These are phyloP conservation scores for Cymbomonas tetramitiformis DNA, from an alignment of 139 green algal species.

Conservation along the genomic window DNA sequence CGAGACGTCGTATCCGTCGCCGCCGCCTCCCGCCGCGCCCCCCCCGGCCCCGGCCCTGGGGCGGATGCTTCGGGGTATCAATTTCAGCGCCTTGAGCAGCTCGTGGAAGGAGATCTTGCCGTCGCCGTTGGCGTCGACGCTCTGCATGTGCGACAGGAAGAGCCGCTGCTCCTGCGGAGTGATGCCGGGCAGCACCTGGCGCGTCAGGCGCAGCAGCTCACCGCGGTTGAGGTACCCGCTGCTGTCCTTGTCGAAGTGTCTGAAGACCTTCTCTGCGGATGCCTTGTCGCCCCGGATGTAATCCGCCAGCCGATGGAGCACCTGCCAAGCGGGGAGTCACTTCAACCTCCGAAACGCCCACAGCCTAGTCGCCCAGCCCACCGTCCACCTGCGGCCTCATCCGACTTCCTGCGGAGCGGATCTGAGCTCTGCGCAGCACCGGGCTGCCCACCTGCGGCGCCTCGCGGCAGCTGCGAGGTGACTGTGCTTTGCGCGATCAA, in stretches of 20 bases:
- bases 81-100: constrained; percentile 13
- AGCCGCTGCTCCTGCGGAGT: constrained; percentile 14
- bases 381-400: too few species aligned
- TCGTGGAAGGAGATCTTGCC: constrained; percentile 26
- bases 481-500: background rate
- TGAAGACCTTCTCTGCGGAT: constrained; percentile 21
- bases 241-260: constrained; percentile 11
- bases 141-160: constrained; percentile 22
- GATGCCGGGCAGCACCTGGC: constrained; percentile 22
- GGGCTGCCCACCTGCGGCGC: background rate
- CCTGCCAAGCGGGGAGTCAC: background rate
- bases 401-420: too few species aligned
- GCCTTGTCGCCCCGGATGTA: constrained; percentile 16
- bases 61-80: too few species aligned
- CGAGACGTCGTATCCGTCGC: too few species aligned
- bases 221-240: constrained; percentile 22
- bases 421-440: background rate
- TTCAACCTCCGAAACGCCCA: too few species aligned
- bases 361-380: too few species aligned
- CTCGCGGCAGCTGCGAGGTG: background rate
- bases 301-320: constrained; percentile 28
- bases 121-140: constrained; percentile 34
- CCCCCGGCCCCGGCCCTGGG: too few species aligned
- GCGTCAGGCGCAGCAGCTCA: constrained; percentile 20
- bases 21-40: too few species aligned